Evolutionary conservation across 305 asterid species (phyloP).

Genomic region (Coffea humblotiana): DNA sequence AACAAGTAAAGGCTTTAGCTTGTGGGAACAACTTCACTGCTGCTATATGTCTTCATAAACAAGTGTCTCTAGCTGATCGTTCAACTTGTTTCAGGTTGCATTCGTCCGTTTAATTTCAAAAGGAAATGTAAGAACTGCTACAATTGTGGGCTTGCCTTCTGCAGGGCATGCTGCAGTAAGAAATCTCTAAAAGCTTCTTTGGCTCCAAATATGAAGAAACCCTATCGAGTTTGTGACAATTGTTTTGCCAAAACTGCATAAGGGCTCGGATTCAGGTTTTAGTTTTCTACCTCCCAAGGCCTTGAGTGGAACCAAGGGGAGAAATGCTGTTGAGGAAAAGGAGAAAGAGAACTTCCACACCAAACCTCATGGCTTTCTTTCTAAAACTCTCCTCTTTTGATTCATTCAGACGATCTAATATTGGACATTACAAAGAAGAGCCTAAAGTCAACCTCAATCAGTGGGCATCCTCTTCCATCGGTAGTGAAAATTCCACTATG

Average conservation of each 20-base stretch:
- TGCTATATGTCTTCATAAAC: conserved; percentile 54
- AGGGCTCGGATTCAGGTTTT: conserved; percentile 36
- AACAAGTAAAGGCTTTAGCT: conserved; percentile 48
- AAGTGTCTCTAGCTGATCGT: conserved; percentile 37
- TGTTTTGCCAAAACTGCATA: conserved; percentile 60
- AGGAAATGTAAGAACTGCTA: conserved; percentile 70
- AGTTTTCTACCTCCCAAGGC: conserved; percentile 48
- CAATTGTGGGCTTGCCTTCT: conserved; percentile 68
- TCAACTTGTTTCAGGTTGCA: conserved; percentile 65
- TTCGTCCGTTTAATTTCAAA: conserved; percentile 48
- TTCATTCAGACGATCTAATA: conserved; percentile 44
- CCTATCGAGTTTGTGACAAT: conserved; percentile 62
- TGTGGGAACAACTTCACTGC: conserved; percentile 69
- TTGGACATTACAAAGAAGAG: conserved; percentile 29
- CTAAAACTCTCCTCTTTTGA: conserved; percentile 56
- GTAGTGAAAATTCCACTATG: conserved; percentile 31
- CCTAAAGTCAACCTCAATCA: conserved; percentile 32
- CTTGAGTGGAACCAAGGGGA: conserved; percentile 25
- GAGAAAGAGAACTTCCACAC: conserved; percentile 33
- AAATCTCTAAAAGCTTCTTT: conserved; percentile 64
- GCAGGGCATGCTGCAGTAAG: conserved; percentile 56
- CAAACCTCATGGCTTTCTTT: conserved; percentile 35
- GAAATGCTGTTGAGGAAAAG: conserved; percentile 29
- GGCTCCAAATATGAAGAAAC: conserved; percentile 56
- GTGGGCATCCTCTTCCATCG: conserved; percentile 26